phyloP scores from a whole-genome alignment of 2,329 filamentous ascomycete species.

The Fusarium sp. region DNA sequence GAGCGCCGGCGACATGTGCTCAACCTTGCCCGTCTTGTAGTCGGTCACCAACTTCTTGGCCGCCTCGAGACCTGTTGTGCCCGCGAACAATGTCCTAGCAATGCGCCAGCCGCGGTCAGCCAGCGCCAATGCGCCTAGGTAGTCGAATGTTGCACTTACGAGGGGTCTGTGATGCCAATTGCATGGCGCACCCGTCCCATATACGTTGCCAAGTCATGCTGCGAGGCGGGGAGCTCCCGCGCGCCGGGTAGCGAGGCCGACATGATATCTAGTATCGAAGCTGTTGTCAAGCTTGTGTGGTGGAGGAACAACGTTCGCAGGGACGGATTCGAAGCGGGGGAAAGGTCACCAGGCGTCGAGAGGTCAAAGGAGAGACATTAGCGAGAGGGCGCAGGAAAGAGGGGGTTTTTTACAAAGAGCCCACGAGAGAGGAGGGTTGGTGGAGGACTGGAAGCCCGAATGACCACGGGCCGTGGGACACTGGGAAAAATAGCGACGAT shows the following conservation, averaged over 20 bases:
- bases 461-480: constrained; percentile 32
- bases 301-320: constrained; percentile 1
- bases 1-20: constrained; percentile 84
- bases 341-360: not conserved
- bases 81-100: constrained; percentile 84
- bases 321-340: constrained; percentile 1
- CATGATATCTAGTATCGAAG: constrained; percentile 53
- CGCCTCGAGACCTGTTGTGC: constrained; percentile 77
- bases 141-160: constrained; percentile 67
- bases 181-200: constrained; percentile 93
- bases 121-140: not conserved
- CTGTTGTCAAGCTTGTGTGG: constrained; percentile 10
- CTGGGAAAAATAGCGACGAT: constrained; percentile 44
- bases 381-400: constrained; percentile 16
- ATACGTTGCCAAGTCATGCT: constrained; percentile 92
- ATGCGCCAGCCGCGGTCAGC: constrained; percentile 19
- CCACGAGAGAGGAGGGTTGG: not conserved
- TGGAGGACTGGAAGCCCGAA: constrained; percentile 32
- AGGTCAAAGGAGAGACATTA: constrained; percentile 14
- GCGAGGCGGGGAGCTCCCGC: constrained; percentile 87
- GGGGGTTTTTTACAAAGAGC: constrained; percentile 9
- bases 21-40: constrained; percentile 85
- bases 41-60: constrained; percentile 81
- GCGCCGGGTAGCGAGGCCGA: constrained; percentile 70
- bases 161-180: constrained; percentile 89